Percentiles rank a stretch among this genome's conserved stretches.
Conservation (phyloP, 805 yeast genomes). For the Kockiozyma suomiensis region DNA sequence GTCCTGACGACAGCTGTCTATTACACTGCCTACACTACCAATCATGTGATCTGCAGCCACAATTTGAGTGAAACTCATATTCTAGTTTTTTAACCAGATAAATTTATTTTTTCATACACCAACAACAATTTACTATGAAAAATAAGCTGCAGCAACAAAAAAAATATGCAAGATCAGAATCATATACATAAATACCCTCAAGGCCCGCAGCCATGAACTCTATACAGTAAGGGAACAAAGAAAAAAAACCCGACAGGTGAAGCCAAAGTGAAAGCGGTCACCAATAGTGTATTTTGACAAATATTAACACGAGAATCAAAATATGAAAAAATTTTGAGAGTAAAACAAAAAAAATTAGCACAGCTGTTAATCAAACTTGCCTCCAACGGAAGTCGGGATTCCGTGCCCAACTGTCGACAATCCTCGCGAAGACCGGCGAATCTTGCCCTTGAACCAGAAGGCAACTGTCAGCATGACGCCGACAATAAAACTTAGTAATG, state of each 20-base stretch:
- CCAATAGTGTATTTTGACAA: not conserved
- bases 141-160: not conserved
- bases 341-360: not conserved
- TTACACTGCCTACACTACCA: not conserved
- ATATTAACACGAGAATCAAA: constrained; percentile 2
- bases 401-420: constrained; percentile 6
- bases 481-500: constrained; percentile 15
- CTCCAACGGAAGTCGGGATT: constrained; percentile 4
- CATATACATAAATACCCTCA: constrained; percentile 2
- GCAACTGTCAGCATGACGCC: constrained; percentile 21
- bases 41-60: not conserved
- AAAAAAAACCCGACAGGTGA: not conserved
- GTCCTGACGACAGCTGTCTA: not conserved
- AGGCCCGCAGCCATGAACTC: not conserved
- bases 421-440: constrained; percentile 25
- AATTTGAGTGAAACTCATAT: no score
- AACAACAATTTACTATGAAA: not conserved
- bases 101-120: not conserved
- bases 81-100: not conserved
- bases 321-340: not conserved
- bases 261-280: not conserved
- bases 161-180: constrained; percentile 6
- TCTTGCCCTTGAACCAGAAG: constrained; percentile 29
- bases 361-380: constrained; percentile 12
- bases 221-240: not conserved